Evolutionary conservation across 1,284 basidiomycete genomes (phyloP).

Genomic region (Sanghuangporus sanghuang): DNA sequence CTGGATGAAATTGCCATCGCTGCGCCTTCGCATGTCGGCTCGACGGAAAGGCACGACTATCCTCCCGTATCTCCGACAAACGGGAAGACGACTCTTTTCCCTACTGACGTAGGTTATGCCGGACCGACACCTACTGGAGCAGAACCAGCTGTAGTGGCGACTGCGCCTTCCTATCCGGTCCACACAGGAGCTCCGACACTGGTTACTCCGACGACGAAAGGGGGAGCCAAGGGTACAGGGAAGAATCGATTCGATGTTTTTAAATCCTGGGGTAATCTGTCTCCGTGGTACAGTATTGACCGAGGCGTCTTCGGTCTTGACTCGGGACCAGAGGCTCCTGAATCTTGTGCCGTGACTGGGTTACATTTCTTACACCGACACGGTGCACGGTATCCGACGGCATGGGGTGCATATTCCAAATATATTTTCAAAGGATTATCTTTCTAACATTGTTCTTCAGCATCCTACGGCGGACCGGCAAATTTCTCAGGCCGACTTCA

Average conservation of each 20-base stretch:
- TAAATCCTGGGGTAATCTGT: constrained; percentile 77
- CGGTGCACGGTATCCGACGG: constrained; percentile 77
- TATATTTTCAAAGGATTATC: constrained; percentile 8
- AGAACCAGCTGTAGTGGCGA: constrained; percentile 73
- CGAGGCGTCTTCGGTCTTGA: constrained; percentile 66
- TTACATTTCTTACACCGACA: constrained; percentile 77
- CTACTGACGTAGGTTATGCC: constrained; percentile 72
- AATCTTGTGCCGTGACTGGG: constrained; percentile 64
- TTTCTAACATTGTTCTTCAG: constrained; percentile 30
- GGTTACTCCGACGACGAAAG: constrained; percentile 37
- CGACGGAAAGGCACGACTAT: constrained; percentile 59
- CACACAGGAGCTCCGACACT: constrained; percentile 69
- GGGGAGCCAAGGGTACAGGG: constrained; percentile 23
- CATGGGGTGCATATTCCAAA: constrained; percentile 45
- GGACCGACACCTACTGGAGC: constrained; percentile 82
- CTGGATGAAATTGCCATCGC: constrained; percentile 4
- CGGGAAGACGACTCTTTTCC: constrained; percentile 61
- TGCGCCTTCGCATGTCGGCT: constrained; percentile 64
- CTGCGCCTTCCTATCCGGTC: constrained; percentile 71
- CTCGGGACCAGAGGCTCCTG: constrained; percentile 64
- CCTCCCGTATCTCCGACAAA: constrained; percentile 74
- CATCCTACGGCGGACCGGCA: constrained; percentile 62
- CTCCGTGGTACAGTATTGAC: constrained; percentile 80
- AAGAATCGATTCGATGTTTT: constrained; percentile 52
- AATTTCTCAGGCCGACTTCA: constrained; percentile 56